Evolutionary conservation across 768 basidiomycete species (phyloP).

Genomic region (Lentinula lateritia): DNA sequence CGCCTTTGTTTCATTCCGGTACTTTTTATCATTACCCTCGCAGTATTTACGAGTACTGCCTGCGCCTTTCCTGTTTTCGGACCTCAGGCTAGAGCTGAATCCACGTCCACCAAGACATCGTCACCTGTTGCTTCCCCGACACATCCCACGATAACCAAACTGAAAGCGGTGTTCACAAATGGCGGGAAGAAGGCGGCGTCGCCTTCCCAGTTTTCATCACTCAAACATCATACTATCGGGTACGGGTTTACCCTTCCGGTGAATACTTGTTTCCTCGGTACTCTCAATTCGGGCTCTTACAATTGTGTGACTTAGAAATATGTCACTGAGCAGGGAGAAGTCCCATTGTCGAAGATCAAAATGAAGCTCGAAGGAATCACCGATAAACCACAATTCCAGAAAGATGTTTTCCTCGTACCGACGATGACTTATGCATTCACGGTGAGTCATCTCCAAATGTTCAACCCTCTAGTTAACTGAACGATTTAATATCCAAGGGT

Average conservation of each 20-base stretch:
- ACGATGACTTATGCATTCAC: background rate
- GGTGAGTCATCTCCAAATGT: too few relatives aligned
- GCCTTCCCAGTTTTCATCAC: background rate
- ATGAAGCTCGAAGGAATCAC: background rate
- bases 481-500: background rate
- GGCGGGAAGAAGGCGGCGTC: background rate
- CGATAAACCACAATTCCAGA: background rate
- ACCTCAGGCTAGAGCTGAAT: background rate
- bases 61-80: background rate
- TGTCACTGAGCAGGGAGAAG: too few relatives aligned
- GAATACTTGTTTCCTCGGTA: background rate
- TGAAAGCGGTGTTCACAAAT: background rate
- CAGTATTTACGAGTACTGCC: background rate
- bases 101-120: background rate
- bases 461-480: background rate
- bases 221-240: background rate
- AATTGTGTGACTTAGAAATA: background rate
- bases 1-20: background rate
- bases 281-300: background rate
- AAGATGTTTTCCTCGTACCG: background rate
- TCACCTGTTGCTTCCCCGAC: background rate
- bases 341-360: background rate
- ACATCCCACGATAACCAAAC: background rate
- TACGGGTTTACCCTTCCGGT: background rate
- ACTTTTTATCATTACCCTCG: background rate